Conservation (phyloP, 1,284 basidiomycete genomes). For the Moniliophthora roreri region DNA sequence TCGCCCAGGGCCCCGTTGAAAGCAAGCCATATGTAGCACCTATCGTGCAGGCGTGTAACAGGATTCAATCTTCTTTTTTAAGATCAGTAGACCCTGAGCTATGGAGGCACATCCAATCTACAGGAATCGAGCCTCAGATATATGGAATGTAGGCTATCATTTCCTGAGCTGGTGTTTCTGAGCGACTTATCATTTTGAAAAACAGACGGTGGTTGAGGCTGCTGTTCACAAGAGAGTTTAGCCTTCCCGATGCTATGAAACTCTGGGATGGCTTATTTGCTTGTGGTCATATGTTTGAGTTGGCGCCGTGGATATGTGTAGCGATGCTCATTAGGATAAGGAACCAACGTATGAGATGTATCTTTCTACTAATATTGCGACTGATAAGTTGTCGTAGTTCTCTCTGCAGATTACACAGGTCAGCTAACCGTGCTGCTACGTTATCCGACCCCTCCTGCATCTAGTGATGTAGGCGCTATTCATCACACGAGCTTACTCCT, state of each 20-base stretch:
- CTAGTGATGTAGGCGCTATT: slow-evolving; percentile 29
- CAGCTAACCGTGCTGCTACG: slow-evolving; percentile 83
- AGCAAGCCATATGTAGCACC: slow-evolving; percentile 72
- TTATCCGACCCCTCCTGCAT: slow-evolving; percentile 62
- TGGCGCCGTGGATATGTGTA: slow-evolving; percentile 84
- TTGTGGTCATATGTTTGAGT: slow-evolving; percentile 68
- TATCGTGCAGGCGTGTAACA: slow-evolving; percentile 78
- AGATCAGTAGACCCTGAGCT: slow-evolving; percentile 82
- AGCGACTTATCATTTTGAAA: too few species aligned
- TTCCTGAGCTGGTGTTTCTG: not conserved
- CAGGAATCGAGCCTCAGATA: slow-evolving; percentile 90
- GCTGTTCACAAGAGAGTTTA: slow-evolving; percentile 88
- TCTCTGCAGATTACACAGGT: slow-evolving; percentile 81
- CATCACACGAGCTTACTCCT: slow-evolving; percentile 72
- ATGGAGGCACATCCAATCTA: slow-evolving; percentile 70
- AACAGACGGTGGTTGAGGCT: slow-evolving; percentile 86
- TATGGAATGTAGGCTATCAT: slow-evolving; percentile 83
- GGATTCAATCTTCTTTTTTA: slow-evolving; percentile 73
- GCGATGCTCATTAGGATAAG: slow-evolving; percentile 92
- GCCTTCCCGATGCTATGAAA: slow-evolving; percentile 70
- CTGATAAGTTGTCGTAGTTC: slow-evolving; percentile 50
- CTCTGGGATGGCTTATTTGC: slow-evolving; percentile 94
- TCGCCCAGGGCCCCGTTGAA: slow-evolving; percentile 44
- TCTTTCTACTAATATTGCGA: slow-evolving; percentile 1
- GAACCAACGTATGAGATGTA: slow-evolving; percentile 64